Conservation (phyloP, 495 filamentous ascomycete species). For the Usnea hakonensis region DNA sequence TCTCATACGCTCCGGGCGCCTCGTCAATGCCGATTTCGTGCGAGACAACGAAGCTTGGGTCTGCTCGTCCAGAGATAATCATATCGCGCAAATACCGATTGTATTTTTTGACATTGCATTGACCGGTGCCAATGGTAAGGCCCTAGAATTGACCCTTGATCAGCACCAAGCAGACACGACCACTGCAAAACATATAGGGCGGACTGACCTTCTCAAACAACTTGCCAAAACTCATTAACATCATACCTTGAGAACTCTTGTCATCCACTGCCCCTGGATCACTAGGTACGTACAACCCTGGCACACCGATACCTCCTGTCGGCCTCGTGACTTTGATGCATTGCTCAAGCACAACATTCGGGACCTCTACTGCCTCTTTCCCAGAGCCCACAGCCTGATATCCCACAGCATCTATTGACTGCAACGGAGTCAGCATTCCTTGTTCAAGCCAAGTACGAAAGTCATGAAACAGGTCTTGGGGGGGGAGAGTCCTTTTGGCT, state of each 20-base stretch:
- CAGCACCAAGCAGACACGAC: neutral
- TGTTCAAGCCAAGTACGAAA: too few species aligned
- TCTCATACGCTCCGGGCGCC: constrained; percentile 42
- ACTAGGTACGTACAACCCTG: constrained; percentile 39
- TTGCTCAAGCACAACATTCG: constrained; percentile 40
- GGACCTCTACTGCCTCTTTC: constrained; percentile 35
- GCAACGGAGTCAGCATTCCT: too few species aligned
- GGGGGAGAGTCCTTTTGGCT: too few species aligned
- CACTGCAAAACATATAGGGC: neutral
- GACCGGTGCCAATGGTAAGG: constrained; percentile 43
- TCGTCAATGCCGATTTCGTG: constrained; percentile 50
- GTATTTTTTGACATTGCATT: constrained; percentile 55
- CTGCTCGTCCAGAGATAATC: constrained; percentile 50
- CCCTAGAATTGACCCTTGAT: constrained; percentile 27
- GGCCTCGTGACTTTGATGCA: constrained; percentile 41
- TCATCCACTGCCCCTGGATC: constrained; percentile 41
- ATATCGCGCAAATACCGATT: constrained; percentile 51
- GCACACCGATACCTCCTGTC: constrained; percentile 43
- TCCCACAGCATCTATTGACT: constrained; percentile 46
- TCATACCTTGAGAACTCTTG: constrained; percentile 43
- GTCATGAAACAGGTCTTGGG: too few species aligned
- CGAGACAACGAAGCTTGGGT: constrained; percentile 50
- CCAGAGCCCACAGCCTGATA: constrained; percentile 43
- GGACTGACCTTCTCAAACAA: constrained; percentile 49
- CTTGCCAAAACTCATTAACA: constrained; percentile 52